Base-by-base conservation (phyloP, 2,329 filamentous ascomycete genomes). In the Alternaria longipes region DNA sequence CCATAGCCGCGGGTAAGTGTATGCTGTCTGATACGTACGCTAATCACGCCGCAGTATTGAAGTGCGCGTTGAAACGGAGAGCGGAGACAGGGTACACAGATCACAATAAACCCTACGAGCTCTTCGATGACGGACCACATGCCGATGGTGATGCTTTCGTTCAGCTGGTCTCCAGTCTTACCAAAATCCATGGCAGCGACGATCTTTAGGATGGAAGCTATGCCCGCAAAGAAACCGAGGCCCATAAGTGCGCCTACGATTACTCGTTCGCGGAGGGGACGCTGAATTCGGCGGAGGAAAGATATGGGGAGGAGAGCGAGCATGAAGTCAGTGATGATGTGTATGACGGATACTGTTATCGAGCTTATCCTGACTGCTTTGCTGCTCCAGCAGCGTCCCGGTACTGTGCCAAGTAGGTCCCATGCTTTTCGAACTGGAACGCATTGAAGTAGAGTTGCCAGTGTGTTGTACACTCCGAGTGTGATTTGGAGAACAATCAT, bases 51-150 rank as follows among this genome's bases (percentile, higher is more conserved):
- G 47, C 65, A 65, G 49, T 64, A 56, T 24, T 57, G 54, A 14
- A 68, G 60, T 12, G 52, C 55, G 24, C 42, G 58, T 28, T 70
- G 61, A 54, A 70, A 70, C 4, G 62, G 67, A 7, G 66, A 59
- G 8, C 66, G 65, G 30, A 75, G 60, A 41, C 63, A 68, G 1
- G 72, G 71, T 26, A 74, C 56, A 41, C 68, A 70, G 3, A 69
- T 68, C 4, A 67, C 70, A 20, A 74, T 67, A 4, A 74, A 65
- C 3, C 66, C 64, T 1, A 56, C 40, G 22, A 73, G 68, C 34
- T 66, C 62, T 50, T 75, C 72, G 18, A 74, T 54, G 4, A 68
- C 63, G 16, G 59, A 60, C 71, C 71, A 74, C 18, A 74, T 57
- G 0, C 60, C 63, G 7, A 73, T 59, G 12, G 58, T 47, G 41